These are phyloP conservation scores for Psilocybe cubensis DNA, from an alignment of 768 basidiomycete genomes.

Conservation along the genomic window DNA sequence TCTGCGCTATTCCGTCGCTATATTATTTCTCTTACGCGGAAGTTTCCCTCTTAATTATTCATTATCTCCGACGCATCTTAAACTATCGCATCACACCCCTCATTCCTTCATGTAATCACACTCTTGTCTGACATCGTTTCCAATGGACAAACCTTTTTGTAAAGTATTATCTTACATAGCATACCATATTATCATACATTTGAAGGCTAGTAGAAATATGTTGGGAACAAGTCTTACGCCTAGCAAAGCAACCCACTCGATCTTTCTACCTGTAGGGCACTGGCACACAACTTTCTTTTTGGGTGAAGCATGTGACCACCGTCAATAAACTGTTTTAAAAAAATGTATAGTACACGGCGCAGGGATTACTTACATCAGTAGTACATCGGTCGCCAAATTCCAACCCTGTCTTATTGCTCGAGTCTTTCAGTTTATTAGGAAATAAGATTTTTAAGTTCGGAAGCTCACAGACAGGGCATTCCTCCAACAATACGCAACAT, in stretches of 20 bases:
- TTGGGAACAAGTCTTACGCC: neutral
- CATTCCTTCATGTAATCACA: conserved; percentile 24
- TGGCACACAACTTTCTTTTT: no score
- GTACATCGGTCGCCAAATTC: no score
- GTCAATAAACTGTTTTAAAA: no score
- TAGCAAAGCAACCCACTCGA: neutral
- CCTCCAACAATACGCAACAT: no score
- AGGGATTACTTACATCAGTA: no score
- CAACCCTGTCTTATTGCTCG: no score
- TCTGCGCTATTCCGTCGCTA: neutral
- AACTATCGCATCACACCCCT: conserved; percentile 22
- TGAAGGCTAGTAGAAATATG: conserved; percentile 4
- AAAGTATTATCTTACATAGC: conserved; percentile 26
- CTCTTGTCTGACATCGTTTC: conserved; percentile 7
- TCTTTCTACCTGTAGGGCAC: no score
- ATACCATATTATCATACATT: conserved; percentile 12
- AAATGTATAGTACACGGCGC: no score
- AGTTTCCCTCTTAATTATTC: conserved; percentile 13
- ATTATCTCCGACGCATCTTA: conserved; percentile 21
- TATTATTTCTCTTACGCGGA: conserved; percentile 3
- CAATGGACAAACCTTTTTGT: conserved; percentile 26
- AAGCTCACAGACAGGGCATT: no score
- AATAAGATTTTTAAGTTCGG: no score
- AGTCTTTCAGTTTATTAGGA: no score
- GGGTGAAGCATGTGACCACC: no score